These are phyloP conservation scores for Magnolia changhungtana DNA, from an alignment of 164 flowering plant genomes.

Conservation along the genomic window DNA sequence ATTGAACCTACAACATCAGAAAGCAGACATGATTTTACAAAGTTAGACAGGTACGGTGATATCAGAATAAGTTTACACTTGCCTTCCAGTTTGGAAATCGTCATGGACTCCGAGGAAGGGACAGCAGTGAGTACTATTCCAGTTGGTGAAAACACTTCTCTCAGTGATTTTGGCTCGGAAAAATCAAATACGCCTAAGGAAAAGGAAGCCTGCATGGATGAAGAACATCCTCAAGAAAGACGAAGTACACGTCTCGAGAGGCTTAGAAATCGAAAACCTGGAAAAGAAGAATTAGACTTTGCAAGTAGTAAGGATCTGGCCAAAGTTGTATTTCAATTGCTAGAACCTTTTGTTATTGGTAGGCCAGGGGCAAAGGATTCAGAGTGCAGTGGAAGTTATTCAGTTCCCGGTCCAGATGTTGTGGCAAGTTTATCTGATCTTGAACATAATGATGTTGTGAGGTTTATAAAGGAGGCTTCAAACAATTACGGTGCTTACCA, in stretches of 20 bases:
- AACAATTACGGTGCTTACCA: conserved; percentile 84
- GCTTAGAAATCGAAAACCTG: conserved; percentile 89
- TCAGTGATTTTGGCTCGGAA: conserved; percentile 30
- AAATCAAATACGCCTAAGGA: conserved; percentile 35
- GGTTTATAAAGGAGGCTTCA: conserved; percentile 49
- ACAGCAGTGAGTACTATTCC: conserved; percentile 19
- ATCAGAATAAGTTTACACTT: conserved; percentile 48
- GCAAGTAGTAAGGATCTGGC: conserved; percentile 51
- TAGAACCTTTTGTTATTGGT: conserved; percentile 58
- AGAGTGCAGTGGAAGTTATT: conserved; percentile 19
- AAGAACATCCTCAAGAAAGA: conserved; percentile 87
- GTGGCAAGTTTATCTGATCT: conserved; percentile 22
- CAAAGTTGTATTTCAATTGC: conserved; percentile 50
- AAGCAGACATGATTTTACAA: conserved; percentile 8
- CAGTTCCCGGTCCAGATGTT: conserved; percentile 24
- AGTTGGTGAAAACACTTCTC: conserved; percentile 24
- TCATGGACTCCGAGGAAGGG: conserved; percentile 25
- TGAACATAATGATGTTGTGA: conserved; percentile 44
- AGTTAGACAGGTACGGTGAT: conserved; percentile 37
- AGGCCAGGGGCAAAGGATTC: conserved; percentile 30
- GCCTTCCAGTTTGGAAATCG: conserved; percentile 40
- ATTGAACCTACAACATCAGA: conserved; percentile 9
- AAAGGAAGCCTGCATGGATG: conserved; percentile 47
- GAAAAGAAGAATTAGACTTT: conserved; percentile 67
- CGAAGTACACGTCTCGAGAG: conserved; percentile 89